These are phyloP conservation scores for Geosmithia flava DNA, from an alignment of 2,329 filamentous ascomycete species.

Conservation along the genomic window DNA sequence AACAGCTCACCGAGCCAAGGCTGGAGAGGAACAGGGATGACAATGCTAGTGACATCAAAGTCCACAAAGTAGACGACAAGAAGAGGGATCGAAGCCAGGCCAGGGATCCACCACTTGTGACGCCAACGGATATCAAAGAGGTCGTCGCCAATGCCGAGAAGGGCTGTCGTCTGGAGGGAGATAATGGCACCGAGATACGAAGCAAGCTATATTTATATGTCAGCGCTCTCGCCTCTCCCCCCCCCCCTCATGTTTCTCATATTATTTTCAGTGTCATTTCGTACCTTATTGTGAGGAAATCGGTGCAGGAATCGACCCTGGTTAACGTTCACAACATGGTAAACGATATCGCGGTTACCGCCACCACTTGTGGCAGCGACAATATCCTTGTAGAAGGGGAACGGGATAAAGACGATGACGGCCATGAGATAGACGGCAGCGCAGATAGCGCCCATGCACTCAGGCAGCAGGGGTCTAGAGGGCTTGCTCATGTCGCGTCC, in stretches of 20 bases:
- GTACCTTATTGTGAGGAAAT: constrained; percentile 88
- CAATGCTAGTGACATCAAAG: constrained; percentile 92
- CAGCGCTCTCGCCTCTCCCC: too few species aligned
- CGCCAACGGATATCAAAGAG: constrained; percentile 97
- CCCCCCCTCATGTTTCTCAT: too few species aligned
- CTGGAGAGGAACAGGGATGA: constrained; percentile 76
- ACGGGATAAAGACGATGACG: constrained; percentile 87
- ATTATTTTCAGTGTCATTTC: too few species aligned
- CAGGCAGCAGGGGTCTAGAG: constrained; percentile 66
- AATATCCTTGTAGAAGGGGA: constrained; percentile 97
- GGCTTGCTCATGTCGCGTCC: constrained; percentile 74
- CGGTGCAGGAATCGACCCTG: constrained; percentile 76
- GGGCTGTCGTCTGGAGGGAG: constrained; percentile 78
- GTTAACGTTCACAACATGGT: constrained; percentile 61
- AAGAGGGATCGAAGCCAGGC: constrained; percentile 83
- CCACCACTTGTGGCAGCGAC: constrained; percentile 89
- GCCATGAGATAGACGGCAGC: constrained; percentile 84
- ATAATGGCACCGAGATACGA: constrained; percentile 92
- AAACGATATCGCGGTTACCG: constrained; percentile 77
- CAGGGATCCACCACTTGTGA: constrained; percentile 97
- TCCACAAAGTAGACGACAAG: constrained; percentile 97
- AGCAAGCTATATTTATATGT: constrained; percentile 49
- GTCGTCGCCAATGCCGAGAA: constrained; percentile 90
- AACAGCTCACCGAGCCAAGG: constrained; percentile 76
- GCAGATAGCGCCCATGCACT: constrained; percentile 91